Percentiles rank a stretch among this genome's conserved stretches.
Conservation (phyloP, 768 basidiomycete genomes). For the Tephrocybe sp. region DNA sequence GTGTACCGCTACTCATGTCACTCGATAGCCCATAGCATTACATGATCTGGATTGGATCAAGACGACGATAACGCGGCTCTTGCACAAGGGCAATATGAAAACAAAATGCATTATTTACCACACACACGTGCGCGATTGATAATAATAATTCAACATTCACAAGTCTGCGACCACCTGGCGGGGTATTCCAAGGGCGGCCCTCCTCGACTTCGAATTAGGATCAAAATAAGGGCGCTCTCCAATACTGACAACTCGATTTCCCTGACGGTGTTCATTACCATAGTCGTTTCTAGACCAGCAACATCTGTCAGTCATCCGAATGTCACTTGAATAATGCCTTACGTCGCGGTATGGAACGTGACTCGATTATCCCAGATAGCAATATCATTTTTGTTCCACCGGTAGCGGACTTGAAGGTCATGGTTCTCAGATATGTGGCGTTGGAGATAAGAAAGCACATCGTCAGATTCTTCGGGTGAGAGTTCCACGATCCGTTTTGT, state of each 20-base stretch:
- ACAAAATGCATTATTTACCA: too few species aligned
- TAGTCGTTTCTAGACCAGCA: conserved; percentile 31
- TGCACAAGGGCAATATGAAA: too few species aligned
- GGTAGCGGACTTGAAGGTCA: conserved; percentile 51
- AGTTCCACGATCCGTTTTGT: conserved; percentile 54
- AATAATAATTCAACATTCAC: neutral
- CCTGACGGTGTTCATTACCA: conserved; percentile 30
- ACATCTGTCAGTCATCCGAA: neutral
- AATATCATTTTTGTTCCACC: conserved; percentile 49
- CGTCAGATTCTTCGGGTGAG: conserved; percentile 48
- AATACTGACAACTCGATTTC: conserved; percentile 39
- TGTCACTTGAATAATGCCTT: too few species aligned
- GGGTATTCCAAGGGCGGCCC: conserved; percentile 11
- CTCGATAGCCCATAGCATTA: too few species aligned
- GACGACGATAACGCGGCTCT: too few species aligned
- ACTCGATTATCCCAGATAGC: conserved; percentile 64
- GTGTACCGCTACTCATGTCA: too few species aligned
- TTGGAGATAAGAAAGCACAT: conserved; percentile 45
- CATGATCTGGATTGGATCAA: too few species aligned
- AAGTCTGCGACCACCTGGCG: conserved; percentile 5
- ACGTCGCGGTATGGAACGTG: conserved; percentile 47
- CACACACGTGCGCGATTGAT: too few species aligned
- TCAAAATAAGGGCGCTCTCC: conserved; percentile 17
- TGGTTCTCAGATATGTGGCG: conserved; percentile 55
- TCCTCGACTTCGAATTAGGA: conserved; percentile 15